A percentile compares a stretch with the other conserved stretches of the same genome.
Conservation (phyloP, 2,329 filamentous ascomycete genomes). For the Aspergillus caelatus region DNA sequence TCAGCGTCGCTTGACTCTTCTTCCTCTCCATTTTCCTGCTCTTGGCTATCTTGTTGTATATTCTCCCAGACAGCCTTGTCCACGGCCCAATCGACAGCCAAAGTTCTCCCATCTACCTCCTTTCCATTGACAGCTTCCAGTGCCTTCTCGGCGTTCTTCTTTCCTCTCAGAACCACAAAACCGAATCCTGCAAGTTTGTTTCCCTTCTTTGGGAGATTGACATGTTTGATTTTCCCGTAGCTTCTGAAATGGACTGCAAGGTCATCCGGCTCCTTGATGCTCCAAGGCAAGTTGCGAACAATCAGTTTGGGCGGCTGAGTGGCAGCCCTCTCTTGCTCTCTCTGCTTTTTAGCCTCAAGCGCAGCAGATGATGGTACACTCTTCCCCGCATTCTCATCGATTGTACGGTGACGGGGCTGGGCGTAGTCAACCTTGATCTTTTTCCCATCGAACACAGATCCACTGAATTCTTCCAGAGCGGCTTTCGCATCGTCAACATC, state of each 20-base stretch:
- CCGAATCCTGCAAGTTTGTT: constrained; percentile 80
- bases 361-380: constrained; percentile 41
- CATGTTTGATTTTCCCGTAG: constrained; percentile 89
- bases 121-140: constrained; percentile 86
- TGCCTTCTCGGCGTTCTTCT: constrained; percentile 88
- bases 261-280: constrained; percentile 83
- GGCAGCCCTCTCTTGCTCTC: constrained; percentile 62
- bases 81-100: constrained; percentile 97
- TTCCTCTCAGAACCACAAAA: constrained; percentile 84
- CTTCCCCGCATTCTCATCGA: constrained; percentile 52
- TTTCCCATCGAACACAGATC: constrained; percentile 74
- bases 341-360: constrained; percentile 43
- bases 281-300: constrained; percentile 94
- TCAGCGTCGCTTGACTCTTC: constrained; percentile 56
- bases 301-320: constrained; percentile 75
- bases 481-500: constrained; percentile 86
- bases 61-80: constrained; percentile 85
- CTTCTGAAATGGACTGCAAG: constrained; percentile 77
- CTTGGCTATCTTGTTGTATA: constrained; percentile 52
- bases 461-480: constrained; percentile 80
- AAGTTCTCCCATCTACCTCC: constrained; percentile 78
- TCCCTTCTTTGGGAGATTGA: constrained; percentile 78
- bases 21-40: constrained; percentile 25
- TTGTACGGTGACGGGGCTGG: constrained; percentile 76
- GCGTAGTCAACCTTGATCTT: constrained; percentile 86